Evolutionary conservation across 768 basidiomycete genomes (phyloP).

Genomic region (Tricholoma matsutake): DNA sequence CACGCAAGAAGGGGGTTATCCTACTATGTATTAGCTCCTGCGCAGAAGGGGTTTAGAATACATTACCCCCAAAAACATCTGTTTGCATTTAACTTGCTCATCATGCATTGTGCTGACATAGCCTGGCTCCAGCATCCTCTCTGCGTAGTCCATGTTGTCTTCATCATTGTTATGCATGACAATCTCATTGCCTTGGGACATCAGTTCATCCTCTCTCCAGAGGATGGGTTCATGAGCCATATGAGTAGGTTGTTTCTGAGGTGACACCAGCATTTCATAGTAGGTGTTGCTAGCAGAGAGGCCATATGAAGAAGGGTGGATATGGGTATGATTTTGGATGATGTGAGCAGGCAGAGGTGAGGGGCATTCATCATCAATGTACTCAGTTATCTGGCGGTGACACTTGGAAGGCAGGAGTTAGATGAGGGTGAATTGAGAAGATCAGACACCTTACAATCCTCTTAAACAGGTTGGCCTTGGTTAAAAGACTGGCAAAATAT

Average conservation of each 20-base stretch:
- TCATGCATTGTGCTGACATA: background rate
- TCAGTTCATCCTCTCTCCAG: background rate
- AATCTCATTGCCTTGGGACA: background rate
- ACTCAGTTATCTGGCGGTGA: background rate
- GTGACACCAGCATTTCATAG: background rate
- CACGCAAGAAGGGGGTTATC: conserved; percentile 1
- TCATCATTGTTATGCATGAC: background rate
- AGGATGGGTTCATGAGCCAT: background rate
- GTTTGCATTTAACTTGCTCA: background rate
- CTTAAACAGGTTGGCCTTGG: too few relatives aligned
- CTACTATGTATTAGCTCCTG: too few relatives aligned
- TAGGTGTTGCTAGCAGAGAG: background rate
- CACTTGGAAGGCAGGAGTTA: background rate
- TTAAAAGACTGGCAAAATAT: too few relatives aligned
- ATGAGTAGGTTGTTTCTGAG: background rate
- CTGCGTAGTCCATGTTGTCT: background rate
- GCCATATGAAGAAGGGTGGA: background rate
- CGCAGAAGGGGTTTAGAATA: background rate
- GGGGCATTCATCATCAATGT: background rate
- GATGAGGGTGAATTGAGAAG: background rate
- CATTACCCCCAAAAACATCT: background rate
- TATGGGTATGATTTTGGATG: too few relatives aligned
- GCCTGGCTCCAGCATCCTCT: too few relatives aligned
- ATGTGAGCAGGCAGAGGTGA: background rate
- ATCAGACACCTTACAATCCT: background rate